Base-by-base conservation (phyloP, 2,329 filamentous ascomycete species). In the Colletotrichum magnum region DNA sequence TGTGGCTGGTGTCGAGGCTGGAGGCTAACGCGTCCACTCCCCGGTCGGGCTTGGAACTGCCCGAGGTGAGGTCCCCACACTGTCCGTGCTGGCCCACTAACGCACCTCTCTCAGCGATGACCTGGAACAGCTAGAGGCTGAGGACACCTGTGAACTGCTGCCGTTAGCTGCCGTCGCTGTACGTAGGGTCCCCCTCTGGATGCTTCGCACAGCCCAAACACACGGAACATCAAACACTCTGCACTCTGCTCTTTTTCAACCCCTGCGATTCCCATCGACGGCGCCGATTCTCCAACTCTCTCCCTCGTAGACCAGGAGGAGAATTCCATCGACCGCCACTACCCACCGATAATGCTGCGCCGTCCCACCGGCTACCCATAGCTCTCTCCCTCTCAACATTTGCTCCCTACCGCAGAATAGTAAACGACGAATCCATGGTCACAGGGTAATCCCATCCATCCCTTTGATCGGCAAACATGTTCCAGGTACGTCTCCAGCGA, bases 381-480 rank as follows among this genome's bases (percentile, higher is more conserved):
- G 66, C 39, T 61, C 36, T 60, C 18, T 39, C 26, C 26, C 36
- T 56, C 60, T 52, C n/a, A n/a, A n/a, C 32, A 36, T 58, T 53
- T 24, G 18, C 32, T 21, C 43, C 32, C 45, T 58, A 9, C 52
- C 59, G 54, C 43, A 50, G 50, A 43, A 39, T 51, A 61, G 21
- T 24, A 24, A 24, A 24, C 21, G 51, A 45, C 43, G 43, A 50
- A 36, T 52, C 43, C 62, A 69, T 69, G 66, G 66, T 69, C 66
- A 69, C 66, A 66, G 66, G 66, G 66, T 60, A n/a, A 69, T 69
- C 66, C 62, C 66, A 66, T 69, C 56, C 59, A 64, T 57, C 64
- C 68, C 53, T 64, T 28, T 60, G 69, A 64, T 61, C 58, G 66
- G 65, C 72, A 68, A 71, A 59, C 59, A 76, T 76, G 74, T 75